Base-by-base conservation (phyloP, 805 yeast species). In the Pichia rugopelliculosa region DNA sequence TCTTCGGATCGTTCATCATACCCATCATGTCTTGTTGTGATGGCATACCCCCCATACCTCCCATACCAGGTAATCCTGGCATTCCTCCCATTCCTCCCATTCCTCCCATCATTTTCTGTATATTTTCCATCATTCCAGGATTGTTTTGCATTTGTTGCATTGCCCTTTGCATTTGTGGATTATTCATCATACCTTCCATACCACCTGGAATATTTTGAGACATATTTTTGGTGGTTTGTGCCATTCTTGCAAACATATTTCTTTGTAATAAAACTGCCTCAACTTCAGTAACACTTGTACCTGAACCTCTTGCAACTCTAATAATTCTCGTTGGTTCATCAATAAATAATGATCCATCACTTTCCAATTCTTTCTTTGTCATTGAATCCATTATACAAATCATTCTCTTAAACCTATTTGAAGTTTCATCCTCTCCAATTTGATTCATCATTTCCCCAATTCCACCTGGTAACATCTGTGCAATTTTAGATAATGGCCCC, bases 401-500 rank as follows among this genome's bases (percentile, higher is more conserved):
- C 95, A 91, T 88, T 54, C 83, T 75, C 63, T 90, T 91, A 70
- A 91, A 74, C 60, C 84, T 76, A 47, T 77, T 75, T n/a, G 87
- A 78, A 0, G 96, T 83, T 59, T 93, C 98, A 57, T 88, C 96
- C 62, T 89, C 97, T 24, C 95, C 93, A 39, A 87, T 81, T 64
- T 87, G 91, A 45, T 76, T 80, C 77, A 91, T 83, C 74, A 91
- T 75, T 55, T 79, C 80, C 34, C 90, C 79, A 69, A 89, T 78
- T 59, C 96, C 87, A 23, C 84, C 93, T 0, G 99, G 99, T 50
- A 91, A 81, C 97, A 91, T 91, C 46, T 84, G 79, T 3, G 97
- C 96, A 53, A 91, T 87, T 63, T 93, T 90, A 22, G 95, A 82
- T 46, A 91, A 69, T 3, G 98, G 97, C 2, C 99, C 99, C 95